phyloP scores from a whole-genome alignment of 2,329 filamentous ascomycete genomes.

The Ophiosphaerella korrae region DNA sequence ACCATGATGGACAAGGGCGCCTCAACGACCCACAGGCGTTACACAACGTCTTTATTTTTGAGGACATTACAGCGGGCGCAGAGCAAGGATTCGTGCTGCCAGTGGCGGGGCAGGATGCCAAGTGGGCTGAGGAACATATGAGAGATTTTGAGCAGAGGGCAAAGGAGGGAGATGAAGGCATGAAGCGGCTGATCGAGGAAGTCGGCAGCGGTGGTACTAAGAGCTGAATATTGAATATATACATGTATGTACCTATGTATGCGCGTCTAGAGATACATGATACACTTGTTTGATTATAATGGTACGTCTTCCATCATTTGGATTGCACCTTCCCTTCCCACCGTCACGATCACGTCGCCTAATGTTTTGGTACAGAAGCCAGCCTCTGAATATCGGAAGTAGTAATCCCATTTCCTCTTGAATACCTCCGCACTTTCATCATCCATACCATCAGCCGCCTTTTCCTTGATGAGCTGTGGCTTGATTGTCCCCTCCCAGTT shows the following conservation, averaged over 20 bases:
- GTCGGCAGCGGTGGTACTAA: too few species aligned
- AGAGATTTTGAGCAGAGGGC: constrained; percentile 27
- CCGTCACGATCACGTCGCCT: constrained; percentile 74
- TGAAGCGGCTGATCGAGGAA: constrained; percentile 24
- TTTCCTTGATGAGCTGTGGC: constrained; percentile 63
- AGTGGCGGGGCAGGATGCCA: constrained; percentile 26
- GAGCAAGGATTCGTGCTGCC: constrained; percentile 35
- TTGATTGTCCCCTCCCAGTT: constrained; percentile 67
- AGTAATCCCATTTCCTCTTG: constrained; percentile 76
- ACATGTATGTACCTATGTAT: background rate
- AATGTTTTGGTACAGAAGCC: constrained; percentile 74
- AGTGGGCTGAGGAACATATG: constrained; percentile 29
- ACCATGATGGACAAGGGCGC: constrained; percentile 6
- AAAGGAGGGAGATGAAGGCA: constrained; percentile 24
- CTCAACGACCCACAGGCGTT: constrained; percentile 23
- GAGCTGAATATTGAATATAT: too few species aligned
- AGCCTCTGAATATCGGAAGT: constrained; percentile 76
- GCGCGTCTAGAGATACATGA: too few species aligned
- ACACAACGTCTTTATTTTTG: constrained; percentile 34
- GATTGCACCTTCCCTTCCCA: constrained; percentile 66
- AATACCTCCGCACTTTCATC: constrained; percentile 71
- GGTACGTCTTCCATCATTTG: constrained; percentile 75
- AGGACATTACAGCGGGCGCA: constrained; percentile 30
- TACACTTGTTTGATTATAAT: constrained; percentile 46
- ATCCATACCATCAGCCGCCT: constrained; percentile 63